Evolutionary conservation across 345 rosid species (phyloP).

Genomic region (Brassica napus): DNA sequence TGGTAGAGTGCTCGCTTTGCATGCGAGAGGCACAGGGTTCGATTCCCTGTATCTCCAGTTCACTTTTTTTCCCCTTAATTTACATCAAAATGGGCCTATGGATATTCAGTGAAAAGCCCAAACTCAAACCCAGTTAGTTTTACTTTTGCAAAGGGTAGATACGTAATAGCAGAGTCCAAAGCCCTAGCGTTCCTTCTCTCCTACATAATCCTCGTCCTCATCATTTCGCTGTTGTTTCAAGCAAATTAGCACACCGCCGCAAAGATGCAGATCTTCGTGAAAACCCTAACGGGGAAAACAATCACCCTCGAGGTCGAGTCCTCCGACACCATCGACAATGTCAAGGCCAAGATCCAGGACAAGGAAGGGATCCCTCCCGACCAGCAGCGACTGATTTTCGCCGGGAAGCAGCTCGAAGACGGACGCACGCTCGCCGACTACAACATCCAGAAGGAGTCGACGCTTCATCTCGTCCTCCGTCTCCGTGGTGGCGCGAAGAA

Average conservation of each 20-base stretch:
- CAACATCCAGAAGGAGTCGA: constrained; percentile 48
- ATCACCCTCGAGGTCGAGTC: constrained; percentile 60
- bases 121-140: neutral
- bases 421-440: constrained; percentile 43
- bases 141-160: neutral
- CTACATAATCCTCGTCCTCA: neutral
- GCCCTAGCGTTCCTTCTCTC: constrained; percentile 18
- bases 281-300: constrained; percentile 79
- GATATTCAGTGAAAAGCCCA: neutral
- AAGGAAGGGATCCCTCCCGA: constrained; percentile 45
- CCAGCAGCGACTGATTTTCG: constrained; percentile 41
- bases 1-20: constrained; percentile 98
- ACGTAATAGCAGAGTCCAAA: constrained; percentile 14
- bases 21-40: constrained; percentile 77
- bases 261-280: constrained; percentile 78
- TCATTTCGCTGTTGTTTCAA: neutral
- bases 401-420: constrained; percentile 44
- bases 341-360: constrained; percentile 44
- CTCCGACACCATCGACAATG: constrained; percentile 45
- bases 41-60: constrained; percentile 35
- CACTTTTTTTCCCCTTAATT: fast-evolving
- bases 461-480: constrained; percentile 46
- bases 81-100: neutral
- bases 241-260: neutral
- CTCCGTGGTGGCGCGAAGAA: constrained; percentile 47